Evolutionary conservation across 495 filamentous ascomycete species (phyloP).

Genomic region (Ramalina peruviana): DNA sequence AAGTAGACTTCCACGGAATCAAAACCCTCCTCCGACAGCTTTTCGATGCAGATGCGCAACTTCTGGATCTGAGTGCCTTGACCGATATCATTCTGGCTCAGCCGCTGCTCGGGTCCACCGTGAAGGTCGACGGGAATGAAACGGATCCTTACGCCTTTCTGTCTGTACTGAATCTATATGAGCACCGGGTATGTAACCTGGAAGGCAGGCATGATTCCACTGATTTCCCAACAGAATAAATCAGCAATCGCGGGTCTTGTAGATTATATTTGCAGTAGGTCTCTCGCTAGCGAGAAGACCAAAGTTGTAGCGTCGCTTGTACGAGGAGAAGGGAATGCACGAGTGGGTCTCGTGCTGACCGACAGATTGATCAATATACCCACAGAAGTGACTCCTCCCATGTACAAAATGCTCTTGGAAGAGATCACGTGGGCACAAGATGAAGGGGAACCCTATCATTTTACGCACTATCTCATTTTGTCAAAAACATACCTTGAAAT

Average conservation of each 20-base stretch:
- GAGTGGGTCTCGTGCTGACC: constrained; percentile 72
- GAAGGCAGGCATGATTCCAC: constrained; percentile 2
- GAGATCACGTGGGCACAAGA: constrained; percentile 83
- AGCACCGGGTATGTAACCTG: constrained; percentile 43
- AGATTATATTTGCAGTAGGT: constrained; percentile 43
- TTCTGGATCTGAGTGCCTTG: constrained; percentile 77
- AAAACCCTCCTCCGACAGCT: constrained; percentile 85
- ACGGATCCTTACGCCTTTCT: constrained; percentile 91
- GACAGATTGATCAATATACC: constrained; percentile 95
- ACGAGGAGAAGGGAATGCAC: constrained; percentile 26
- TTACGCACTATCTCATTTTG: constrained; percentile 82
- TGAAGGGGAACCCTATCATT: constrained; percentile 84
- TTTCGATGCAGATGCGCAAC: constrained; percentile 73
- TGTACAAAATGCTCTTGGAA: constrained; percentile 91
- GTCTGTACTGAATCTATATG: constrained; percentile 71
- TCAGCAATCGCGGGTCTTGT: constrained; percentile 53
- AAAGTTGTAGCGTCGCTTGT: neutral
- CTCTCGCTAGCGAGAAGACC: neutral
- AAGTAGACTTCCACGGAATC: constrained; percentile 87
- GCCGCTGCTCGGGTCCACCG: constrained; percentile 77
- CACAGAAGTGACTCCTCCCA: constrained; percentile 75
- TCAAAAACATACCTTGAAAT: constrained; percentile 87
- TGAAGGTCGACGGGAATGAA: constrained; percentile 90
- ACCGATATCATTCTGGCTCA: constrained; percentile 82
- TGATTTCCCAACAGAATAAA: constrained; percentile 40